Evolutionary conservation across 768 basidiomycete species (phyloP), one percentile per base, ranked within the genome.

Genomic region (Termitomyces sp.): DNA sequence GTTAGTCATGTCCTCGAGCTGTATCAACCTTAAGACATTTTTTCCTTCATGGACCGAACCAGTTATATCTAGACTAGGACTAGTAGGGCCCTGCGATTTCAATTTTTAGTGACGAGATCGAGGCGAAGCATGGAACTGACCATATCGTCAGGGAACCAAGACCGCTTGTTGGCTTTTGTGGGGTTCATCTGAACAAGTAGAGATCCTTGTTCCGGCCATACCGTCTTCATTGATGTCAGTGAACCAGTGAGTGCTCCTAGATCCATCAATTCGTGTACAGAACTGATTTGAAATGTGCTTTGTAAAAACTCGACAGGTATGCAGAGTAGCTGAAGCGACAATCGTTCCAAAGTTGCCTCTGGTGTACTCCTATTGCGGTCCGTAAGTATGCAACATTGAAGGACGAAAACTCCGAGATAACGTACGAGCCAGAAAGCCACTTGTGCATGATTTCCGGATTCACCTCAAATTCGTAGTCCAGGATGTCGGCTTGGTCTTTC

Each of bases 21-120:
- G 82, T 44, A 84, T 77, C 55, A 84, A 73, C 37, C 77, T 74
- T 54, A 85, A 66, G 5, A 71, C 65, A 65, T 85, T 85, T 39
- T 59, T 66, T 9, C 83, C 83, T 42, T 73, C 69, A 33, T 61
- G 68, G 1, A 84, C 62, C 58, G 65, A 68, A 4, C 69, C 47
- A 41, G 80, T 78, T 47, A 84, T 69, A 48, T 81, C 73, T 22
- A 79, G 55, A 37, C 57, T 53, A 36, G 61, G 73, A 65, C 37
- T 62, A 31, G 20, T 61, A 60, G 46, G 65, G 60, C 50, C 68
- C 70, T 77, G 69, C 28, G 41, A 50, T 56, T 47, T 13, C 45
- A 26, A 54, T 37, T 7, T n/a, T 54, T 29, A 57, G 39, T 42
- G 46, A 10, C 18, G 4, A n/a, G 22, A 37, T 29, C 29, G 15